Percentiles rank a stretch among this genome's conserved stretches.
These are phyloP conservation scores for Pichia sp. DNA, from an alignment of 1,139 yeast genomes.

Conservation along the genomic window DNA sequence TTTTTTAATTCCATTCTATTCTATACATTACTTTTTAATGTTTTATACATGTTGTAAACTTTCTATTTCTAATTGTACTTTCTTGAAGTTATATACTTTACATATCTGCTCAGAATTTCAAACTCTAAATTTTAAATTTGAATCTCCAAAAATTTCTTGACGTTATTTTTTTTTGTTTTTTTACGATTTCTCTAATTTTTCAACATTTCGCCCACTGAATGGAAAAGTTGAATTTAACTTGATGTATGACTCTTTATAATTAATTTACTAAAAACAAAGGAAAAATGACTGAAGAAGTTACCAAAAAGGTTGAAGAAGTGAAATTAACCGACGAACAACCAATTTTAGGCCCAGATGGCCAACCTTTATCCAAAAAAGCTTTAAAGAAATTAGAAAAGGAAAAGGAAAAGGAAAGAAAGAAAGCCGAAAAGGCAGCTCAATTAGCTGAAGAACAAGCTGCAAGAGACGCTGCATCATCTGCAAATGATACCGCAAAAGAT, in stretches of 20 bases:
- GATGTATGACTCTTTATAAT: background rate
- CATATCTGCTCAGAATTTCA: too few relatives aligned
- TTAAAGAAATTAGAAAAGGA: slow-evolving; percentile 92
- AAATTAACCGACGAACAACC: slow-evolving; percentile 20
- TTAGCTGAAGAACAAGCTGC: slow-evolving; percentile 83
- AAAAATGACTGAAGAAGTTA: slow-evolving; percentile 25
- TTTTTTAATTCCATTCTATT: background rate
- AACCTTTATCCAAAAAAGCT: slow-evolving; percentile 92
- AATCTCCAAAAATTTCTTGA: background rate
- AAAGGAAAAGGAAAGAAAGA: slow-evolving; percentile 84
- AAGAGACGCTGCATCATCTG: slow-evolving; percentile 70
- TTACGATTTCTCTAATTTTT: background rate
- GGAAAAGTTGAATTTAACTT: background rate
- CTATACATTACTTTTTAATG: background rate
- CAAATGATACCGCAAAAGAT: slow-evolving; percentile 76
- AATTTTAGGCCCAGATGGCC: slow-evolving; percentile 58
- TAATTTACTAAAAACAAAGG: background rate
- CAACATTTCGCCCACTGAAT: background rate
- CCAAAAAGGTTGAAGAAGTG: slow-evolving; percentile 24
- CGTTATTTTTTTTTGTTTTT: background rate
- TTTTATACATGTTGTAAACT: background rate
- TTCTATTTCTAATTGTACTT: background rate
- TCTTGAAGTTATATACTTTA: too few relatives aligned
- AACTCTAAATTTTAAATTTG: too few relatives aligned
- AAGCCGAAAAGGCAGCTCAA: slow-evolving; percentile 88